Evolutionary conservation across 2,329 filamentous ascomycete genomes (phyloP).

Genomic region (Botryotinia calthae): DNA sequence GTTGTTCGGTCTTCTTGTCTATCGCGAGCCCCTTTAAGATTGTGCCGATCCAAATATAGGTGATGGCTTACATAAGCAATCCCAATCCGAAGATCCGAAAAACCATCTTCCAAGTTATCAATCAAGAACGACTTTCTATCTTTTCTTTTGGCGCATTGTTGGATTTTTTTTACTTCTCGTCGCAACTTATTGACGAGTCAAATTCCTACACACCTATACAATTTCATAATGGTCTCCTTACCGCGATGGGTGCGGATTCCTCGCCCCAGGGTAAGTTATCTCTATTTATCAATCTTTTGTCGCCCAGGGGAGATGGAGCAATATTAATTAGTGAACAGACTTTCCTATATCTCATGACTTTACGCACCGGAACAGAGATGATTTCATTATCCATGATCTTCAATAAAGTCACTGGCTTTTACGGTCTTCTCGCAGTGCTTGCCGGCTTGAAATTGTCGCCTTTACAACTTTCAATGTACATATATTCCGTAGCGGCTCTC

Average conservation of each 20-base stretch:
- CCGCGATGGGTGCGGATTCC: slow-evolving; percentile 37
- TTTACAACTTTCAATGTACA: slow-evolving; percentile 85
- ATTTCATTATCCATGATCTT: slow-evolving; percentile 80
- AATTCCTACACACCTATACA: too few species aligned
- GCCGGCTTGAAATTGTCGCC: slow-evolving; percentile 81
- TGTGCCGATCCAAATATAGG: slow-evolving; percentile 11
- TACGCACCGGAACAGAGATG: slow-evolving; percentile 82
- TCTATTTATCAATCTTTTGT: slow-evolving; percentile 12
- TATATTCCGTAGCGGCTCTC: slow-evolving; percentile 77
- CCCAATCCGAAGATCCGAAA: slow-evolving; percentile 14
- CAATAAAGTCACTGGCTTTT: slow-evolving; percentile 90
- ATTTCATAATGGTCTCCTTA: slow-evolving; percentile 32
- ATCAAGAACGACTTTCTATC: slow-evolving; percentile 1
- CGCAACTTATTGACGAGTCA: slow-evolving; percentile 12
- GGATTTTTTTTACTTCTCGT: background rate
- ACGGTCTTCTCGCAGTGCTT: slow-evolving; percentile 83
- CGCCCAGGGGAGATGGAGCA: background rate
- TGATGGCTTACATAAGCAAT: slow-evolving; percentile 1
- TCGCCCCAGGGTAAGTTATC: slow-evolving; percentile 35
- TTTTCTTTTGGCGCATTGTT: background rate
- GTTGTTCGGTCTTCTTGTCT: background rate
- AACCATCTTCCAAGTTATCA: slow-evolving; percentile 14
- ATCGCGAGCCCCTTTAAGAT: background rate
- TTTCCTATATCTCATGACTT: slow-evolving; percentile 80
- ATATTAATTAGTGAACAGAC: slow-evolving; percentile 51